A percentile compares a stretch with the other conserved stretches of the same genome.
These are phyloP conservation scores for Colletotrichum lindemuthianum DNA, from an alignment of 2,329 filamentous ascomycete genomes.

Conservation along the genomic window DNA sequence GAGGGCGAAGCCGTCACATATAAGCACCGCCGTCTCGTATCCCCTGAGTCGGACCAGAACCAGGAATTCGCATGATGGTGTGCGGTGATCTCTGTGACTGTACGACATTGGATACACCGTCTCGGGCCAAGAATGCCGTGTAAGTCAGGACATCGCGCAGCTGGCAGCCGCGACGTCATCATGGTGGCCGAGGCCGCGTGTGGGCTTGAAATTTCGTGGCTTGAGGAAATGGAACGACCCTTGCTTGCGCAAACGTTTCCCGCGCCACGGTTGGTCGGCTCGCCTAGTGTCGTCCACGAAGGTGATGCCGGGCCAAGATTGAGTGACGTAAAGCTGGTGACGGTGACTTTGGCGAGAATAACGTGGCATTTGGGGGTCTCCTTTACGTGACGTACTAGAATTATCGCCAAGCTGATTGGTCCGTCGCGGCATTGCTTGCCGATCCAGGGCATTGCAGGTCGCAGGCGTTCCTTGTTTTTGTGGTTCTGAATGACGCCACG, in stretches of 20 bases:
- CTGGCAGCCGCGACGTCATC: constrained; percentile 32
- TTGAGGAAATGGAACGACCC: constrained; percentile 19
- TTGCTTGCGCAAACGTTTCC: constrained; percentile 23
- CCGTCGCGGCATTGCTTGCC: constrained; percentile 14
- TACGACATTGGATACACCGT: constrained; percentile 18
- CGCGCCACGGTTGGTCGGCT: constrained; percentile 28
- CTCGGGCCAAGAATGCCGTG: constrained; percentile 27
- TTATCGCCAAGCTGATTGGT: constrained; percentile 28
- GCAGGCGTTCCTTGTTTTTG: constrained; percentile 33
- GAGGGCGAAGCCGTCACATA: constrained; percentile 31
- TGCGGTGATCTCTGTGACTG: constrained; percentile 31
- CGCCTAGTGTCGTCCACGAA: constrained; percentile 1
- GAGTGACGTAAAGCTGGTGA: constrained; percentile 6
- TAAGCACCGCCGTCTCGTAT: constrained; percentile 26
- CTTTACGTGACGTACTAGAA: constrained; percentile 22
- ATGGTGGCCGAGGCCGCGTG: constrained; percentile 15
- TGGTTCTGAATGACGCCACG: constrained; percentile 34
- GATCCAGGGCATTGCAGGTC: constrained; percentile 31
- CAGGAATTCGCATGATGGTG: constrained; percentile 26
- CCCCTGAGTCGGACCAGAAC: constrained; percentile 14
- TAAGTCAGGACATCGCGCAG: constrained; percentile 30
- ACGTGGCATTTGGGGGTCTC: constrained; percentile 1
- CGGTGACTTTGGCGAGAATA: constrained; percentile 18
- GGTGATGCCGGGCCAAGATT: too few species aligned
- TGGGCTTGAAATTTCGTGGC: constrained; percentile 10